Evolutionary conservation across 2,329 filamentous ascomycete species (phyloP).

Genomic region (Colletotrichum noveboracense): DNA sequence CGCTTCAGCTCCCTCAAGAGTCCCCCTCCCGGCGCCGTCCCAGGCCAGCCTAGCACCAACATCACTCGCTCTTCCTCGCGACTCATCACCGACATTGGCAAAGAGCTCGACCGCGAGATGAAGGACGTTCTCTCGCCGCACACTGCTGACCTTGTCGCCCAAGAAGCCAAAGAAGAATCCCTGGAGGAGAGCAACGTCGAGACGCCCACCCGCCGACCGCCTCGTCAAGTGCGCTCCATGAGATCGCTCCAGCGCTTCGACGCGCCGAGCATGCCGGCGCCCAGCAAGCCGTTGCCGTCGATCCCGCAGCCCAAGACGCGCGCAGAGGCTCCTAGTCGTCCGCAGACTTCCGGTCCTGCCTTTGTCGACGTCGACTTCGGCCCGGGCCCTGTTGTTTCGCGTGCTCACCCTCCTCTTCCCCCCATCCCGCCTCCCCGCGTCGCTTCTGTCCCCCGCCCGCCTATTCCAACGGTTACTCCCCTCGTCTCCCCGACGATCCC

Average conservation of each 20-base stretch:
- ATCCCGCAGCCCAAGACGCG: background rate
- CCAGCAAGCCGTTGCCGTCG: slow-evolving; percentile 13
- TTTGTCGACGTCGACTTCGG: background rate
- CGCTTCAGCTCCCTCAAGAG: slow-evolving; percentile 9
- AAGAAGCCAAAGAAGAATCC: background rate
- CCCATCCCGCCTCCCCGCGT: background rate
- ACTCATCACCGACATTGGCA: slow-evolving; percentile 15
- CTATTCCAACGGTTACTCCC: background rate
- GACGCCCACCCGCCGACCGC: slow-evolving; percentile 5
- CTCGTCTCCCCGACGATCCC: background rate
- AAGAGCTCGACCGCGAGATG: slow-evolving; percentile 13
- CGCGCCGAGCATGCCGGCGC: background rate
- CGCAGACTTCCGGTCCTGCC: background rate
- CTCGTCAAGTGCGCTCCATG: background rate
- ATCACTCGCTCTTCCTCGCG: background rate
- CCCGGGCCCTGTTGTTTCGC: background rate
- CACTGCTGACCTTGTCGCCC: background rate
- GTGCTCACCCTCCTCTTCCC: background rate
- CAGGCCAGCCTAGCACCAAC: background rate
- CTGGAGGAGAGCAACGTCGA: background rate
- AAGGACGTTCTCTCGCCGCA: slow-evolving; percentile 2
- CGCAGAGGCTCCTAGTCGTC: background rate
- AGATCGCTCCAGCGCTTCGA: background rate
- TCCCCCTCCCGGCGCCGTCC: background rate
- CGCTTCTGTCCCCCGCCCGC: background rate